Conservation (phyloP, 1,284 basidiomycete species). For the Rhodotorula sp. region DNA sequence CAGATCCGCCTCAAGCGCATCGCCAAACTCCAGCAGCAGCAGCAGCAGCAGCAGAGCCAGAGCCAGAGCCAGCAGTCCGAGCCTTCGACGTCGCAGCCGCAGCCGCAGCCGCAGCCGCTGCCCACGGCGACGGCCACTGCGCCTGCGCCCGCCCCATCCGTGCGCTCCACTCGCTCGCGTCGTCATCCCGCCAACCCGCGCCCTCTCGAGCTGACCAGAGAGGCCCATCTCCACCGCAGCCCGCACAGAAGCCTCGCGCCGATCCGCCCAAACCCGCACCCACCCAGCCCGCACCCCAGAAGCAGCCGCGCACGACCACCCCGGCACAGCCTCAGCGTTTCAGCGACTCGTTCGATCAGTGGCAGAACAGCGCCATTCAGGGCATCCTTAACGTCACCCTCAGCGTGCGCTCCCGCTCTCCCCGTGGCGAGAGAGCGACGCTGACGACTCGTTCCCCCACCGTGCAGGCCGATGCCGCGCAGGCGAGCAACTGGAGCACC, state of each 20-base stretch:
- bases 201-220: neutral
- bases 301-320: constrained; percentile 2
- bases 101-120: too few species aligned
- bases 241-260: neutral
- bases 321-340: constrained; percentile 22
- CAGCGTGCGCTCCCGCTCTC: constrained; percentile 60
- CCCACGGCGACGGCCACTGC: neutral
- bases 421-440: constrained; percentile 19
- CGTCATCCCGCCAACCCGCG: neutral
- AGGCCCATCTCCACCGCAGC: neutral
- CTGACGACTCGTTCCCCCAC: constrained; percentile 11
- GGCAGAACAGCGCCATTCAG: constrained; percentile 39
- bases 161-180: too few species aligned
- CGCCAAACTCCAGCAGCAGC: constrained; percentile 39
- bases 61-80: neutral
- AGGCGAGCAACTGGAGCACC: constrained; percentile 67
- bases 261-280: constrained; percentile 2
- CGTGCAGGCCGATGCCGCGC: constrained; percentile 66
- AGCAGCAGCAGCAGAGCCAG: neutral
- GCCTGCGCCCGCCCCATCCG: neutral
- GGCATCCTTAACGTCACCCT: constrained; percentile 64
- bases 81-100: neutral
- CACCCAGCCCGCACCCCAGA: neutral
- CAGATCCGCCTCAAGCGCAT: constrained; percentile 44
- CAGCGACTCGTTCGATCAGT: constrained; percentile 43